Base-by-base conservation (phyloP, 2,329 filamentous ascomycete species). In the Gnomoniopsis smithogilvyi region DNA sequence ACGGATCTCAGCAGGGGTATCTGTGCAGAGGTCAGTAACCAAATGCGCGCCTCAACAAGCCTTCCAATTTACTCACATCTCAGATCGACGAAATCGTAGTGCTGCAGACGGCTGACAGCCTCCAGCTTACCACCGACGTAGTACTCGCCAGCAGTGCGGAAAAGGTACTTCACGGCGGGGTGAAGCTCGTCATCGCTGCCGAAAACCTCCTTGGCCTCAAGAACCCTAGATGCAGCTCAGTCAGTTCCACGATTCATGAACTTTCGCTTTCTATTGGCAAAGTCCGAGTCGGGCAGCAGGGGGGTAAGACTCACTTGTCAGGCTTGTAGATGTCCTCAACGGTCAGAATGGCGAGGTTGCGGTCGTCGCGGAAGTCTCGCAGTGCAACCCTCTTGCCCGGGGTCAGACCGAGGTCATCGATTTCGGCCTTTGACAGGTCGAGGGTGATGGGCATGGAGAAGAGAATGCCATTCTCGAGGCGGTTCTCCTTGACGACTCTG, bases 41-140 rank as follows among this genome's bases (percentile, higher is more conserved):
- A 17, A 3, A 10, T 19, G 3, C 8, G 22, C 8, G 3, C 30
- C 30, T 10, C 11, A 3, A 21, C 19, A 45, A 7, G n/a, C 3
- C 14, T 21, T 24, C 10, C 3, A 2, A 7, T 30, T 33, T 54
- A 75, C 88, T 76, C 82, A 91, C 90, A 98, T 81, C 95, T 88
- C 61, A 98, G 86, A 70, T 91, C 95, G 67, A 98, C 91, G 80
- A 98, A 98, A 80, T 99, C 95, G 81, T 99, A 99, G 83, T 99
- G 95, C 80, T 96, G 92, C 62, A 96, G 84, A 67, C 92, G 90
- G 84, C 94, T 94, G 73, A 99, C 88, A 63, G 95, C 95, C 73
- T 98, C 91, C 65, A 99, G 80, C 85, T 96, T 97, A 73, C 95
- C 95, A 72, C 95, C 95, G 63, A 99, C 85, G 76, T 98, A 98